Conservation (phyloP, 2,329 filamentous ascomycete genomes). For the Aspergillus fructus region DNA sequence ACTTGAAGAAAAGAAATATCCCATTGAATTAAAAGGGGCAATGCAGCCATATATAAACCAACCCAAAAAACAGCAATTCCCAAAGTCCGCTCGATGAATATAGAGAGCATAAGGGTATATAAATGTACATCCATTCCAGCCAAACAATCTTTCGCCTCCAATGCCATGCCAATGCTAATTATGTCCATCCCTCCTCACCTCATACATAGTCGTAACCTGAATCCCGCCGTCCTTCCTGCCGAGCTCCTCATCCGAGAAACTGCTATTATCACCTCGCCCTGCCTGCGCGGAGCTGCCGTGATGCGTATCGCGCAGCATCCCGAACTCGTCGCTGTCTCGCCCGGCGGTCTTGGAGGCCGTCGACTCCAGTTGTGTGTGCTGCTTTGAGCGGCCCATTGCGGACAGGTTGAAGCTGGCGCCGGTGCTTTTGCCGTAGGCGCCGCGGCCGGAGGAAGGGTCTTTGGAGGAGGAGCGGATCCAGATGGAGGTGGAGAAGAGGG, state of each 20-base stretch:
- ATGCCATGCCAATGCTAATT: too few relatives aligned
- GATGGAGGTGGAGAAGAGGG: conserved; percentile 34
- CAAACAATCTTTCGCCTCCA: background rate
- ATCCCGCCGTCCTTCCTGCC: conserved; percentile 17
- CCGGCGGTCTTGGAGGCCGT: background rate
- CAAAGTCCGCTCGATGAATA: background rate
- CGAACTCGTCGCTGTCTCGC: conserved; percentile 13
- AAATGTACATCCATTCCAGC: background rate
- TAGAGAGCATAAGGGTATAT: background rate
- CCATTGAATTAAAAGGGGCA: too few relatives aligned
- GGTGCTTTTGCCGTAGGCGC: background rate
- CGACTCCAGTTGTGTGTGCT: conserved; percentile 5
- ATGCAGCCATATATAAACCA: too few relatives aligned
- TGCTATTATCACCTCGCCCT: background rate
- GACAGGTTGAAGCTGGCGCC: conserved; percentile 11
- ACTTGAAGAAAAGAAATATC: too few relatives aligned
- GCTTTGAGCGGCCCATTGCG: conserved; percentile 4
- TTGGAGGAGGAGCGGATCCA: conserved; percentile 17
- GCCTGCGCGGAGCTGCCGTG: background rate
- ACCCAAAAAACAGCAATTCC: too few relatives aligned
- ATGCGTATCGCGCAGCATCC: conserved; percentile 6
- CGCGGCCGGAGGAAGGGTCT: conserved; percentile 3
- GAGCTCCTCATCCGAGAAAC: conserved; percentile 13
- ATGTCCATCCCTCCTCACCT: conserved; percentile 11
- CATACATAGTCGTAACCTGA: conserved; percentile 22